phyloP scores from a whole-genome alignment of 768 basidiomycete genomes.

The Tulasnella sp. region DNA sequence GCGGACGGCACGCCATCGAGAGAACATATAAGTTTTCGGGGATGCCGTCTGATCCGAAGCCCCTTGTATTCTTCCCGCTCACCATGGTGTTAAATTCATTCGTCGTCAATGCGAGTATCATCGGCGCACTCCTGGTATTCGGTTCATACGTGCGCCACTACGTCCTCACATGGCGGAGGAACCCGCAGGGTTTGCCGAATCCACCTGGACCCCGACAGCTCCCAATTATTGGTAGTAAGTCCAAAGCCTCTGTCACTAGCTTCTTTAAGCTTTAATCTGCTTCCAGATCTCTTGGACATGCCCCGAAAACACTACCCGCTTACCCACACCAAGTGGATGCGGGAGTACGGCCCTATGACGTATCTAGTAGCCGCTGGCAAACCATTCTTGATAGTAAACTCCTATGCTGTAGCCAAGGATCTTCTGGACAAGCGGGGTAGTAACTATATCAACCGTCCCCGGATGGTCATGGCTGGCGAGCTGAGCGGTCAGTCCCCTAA shows the following conservation, averaged over 20 bases:
- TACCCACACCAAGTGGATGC: constrained; percentile 51
- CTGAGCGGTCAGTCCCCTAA: constrained; percentile 3
- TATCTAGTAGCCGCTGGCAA: constrained; percentile 39
- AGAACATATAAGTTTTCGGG: no score
- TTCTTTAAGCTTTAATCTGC: background rate
- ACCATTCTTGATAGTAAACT: constrained; percentile 47
- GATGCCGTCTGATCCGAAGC: no score
- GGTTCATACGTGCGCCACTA: background rate
- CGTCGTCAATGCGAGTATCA: background rate
- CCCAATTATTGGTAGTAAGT: constrained; percentile 54
- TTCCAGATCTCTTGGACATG: constrained; percentile 51
- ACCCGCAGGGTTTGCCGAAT: constrained; percentile 8
- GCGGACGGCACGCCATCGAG: no score
- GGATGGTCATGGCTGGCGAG: constrained; percentile 37
- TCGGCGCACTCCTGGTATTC: background rate
- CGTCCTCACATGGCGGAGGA: background rate
- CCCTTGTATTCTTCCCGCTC: no score
- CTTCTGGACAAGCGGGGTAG: constrained; percentile 50
- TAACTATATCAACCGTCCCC: constrained; percentile 51
- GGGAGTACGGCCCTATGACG: constrained; percentile 45
- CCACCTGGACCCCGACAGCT: constrained; percentile 59
- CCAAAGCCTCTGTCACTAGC: background rate
- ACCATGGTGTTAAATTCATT: background rate
- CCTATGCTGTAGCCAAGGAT: constrained; percentile 46
- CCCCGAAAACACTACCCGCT: constrained; percentile 47